Evolutionary conservation across 768 basidiomycete genomes (phyloP).

Genomic region (Rhodotorula diobovata): DNA sequence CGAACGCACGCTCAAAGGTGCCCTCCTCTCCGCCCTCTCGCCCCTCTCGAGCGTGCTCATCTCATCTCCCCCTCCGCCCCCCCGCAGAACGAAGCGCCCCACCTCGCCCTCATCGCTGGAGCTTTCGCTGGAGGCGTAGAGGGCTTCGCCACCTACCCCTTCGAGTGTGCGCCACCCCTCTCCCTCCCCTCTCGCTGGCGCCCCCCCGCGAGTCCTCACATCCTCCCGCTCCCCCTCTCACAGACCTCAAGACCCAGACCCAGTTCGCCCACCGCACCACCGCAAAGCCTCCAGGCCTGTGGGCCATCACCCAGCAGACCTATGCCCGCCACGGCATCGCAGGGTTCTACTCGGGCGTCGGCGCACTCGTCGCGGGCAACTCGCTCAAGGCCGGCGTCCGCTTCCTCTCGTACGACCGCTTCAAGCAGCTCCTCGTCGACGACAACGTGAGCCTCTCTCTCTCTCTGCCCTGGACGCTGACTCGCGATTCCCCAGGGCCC

Average conservation of each 20-base stretch:
- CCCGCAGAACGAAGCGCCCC: slow-evolving; percentile 54
- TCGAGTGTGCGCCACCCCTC: slow-evolving; percentile 16
- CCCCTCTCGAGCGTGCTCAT: neutral
- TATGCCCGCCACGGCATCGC: slow-evolving; percentile 66
- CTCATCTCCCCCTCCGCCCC: neutral
- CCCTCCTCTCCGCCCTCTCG: neutral
- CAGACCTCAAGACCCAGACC: slow-evolving; percentile 89
- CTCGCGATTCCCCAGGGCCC: no score
- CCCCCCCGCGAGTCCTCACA: neutral
- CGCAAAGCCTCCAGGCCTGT: slow-evolving; percentile 60
- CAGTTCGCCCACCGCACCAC: slow-evolving; percentile 75
- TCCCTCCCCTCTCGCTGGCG: neutral
- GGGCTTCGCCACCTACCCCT: slow-evolving; percentile 48
- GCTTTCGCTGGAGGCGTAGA: slow-evolving; percentile 88
- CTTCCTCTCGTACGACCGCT: slow-evolving; percentile 89
- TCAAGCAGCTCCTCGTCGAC: slow-evolving; percentile 78
- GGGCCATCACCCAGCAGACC: slow-evolving; percentile 70
- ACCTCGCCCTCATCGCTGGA: slow-evolving; percentile 71
- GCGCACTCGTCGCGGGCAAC: slow-evolving; percentile 83
- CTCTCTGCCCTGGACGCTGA: no score
- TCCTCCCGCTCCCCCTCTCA: slow-evolving; percentile 63
- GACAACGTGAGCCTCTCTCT: slow-evolving; percentile 55
- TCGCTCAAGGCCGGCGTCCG: slow-evolving; percentile 90
- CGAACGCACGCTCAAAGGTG: slow-evolving; percentile 1
- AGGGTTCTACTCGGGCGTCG: slow-evolving; percentile 71